Evolutionary conservation across 2,329 filamentous ascomycete species (phyloP), one percentile per base, ranked within the genome.

Genomic region (Fusarium albosuccineum): DNA sequence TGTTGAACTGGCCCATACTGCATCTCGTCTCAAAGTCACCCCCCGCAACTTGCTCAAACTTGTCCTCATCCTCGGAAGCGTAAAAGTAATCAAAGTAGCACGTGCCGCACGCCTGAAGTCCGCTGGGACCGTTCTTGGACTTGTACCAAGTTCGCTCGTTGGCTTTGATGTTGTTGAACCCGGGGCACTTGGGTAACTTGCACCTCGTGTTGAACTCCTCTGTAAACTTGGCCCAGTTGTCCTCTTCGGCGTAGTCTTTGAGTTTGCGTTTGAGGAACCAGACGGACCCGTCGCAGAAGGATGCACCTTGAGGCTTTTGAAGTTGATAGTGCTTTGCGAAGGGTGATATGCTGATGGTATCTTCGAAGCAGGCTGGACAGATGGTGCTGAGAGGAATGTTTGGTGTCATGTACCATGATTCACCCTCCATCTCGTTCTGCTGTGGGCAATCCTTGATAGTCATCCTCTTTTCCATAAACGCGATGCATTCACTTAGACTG

Each of bases 281-380:
- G 6, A 74, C 30, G 6, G 74, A 70, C 3, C 80, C 45, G 39
- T 80, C 79, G 57, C 79, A 82, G 14, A 60, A 67, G 14, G 59
- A 57, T 3, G 46, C 53, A 1, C 52, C 42, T 26, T 62, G 17
- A 1, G 37, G 37, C 1, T 16, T 22, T 11, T 62, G 29, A 1
- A 72, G 64, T 5, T 39, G 37, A 46, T 81, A 83, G 6, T 72
- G 57, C 37, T 66, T 37, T 3, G 68, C 67, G 60, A 81, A 78
- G 0, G 51, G 49, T 0, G 76, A 77, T 2, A 62, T 53, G 41
- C 68, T 64, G 11, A 82, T 71, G n/a, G 74, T 58, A 51, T 81
- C 77, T 14, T 76, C 75, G 44, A 78, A 81, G 64, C 80, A 82
- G 5, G 76, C 68, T 9, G 77, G 76, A 49, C 80, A 82, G n/a